Evolutionary conservation across 257 asterid species (phyloP).

Genomic region (Osmanthus fragrans): DNA sequence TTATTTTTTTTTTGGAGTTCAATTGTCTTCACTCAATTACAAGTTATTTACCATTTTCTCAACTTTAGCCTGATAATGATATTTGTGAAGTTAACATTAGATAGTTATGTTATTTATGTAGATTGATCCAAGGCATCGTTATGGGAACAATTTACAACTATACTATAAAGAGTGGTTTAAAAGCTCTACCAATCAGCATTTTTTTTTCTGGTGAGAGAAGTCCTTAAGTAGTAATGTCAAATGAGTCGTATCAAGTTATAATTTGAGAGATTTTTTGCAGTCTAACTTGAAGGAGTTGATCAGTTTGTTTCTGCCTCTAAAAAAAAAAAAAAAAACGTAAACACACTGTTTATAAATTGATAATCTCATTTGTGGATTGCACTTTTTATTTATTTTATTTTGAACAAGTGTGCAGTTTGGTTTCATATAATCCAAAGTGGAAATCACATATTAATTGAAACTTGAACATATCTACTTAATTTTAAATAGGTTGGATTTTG

Average conservation of each 20-base stretch:
- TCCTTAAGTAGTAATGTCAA: too few relatives aligned
- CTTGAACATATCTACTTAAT: conserved; percentile 2
- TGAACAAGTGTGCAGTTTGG: background rate
- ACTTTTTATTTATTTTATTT: too few relatives aligned
- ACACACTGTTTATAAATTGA: too few relatives aligned
- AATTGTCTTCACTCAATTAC: too few relatives aligned
- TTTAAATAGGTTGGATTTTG: conserved; percentile 33
- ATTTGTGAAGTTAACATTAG: background rate
- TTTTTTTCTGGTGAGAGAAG: conserved; percentile 76
- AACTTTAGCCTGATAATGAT: too few relatives aligned
- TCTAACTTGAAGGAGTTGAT: background rate
- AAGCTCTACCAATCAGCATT: conserved; percentile 78
- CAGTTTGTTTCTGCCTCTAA: background rate
- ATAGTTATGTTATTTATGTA: conserved; percentile 12
- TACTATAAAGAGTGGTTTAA: conserved; percentile 84
- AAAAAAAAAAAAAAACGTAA: too few relatives aligned
- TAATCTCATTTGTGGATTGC: too few relatives aligned
- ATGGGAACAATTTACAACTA: conserved; percentile 76
- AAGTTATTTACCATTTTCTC: background rate
- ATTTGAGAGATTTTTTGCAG: background rate
- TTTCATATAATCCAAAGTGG: conserved; percentile 11
- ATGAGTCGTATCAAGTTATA: too few relatives aligned
- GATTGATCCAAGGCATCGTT: conserved; percentile 95
- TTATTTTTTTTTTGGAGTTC: background rate
- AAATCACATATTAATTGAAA: conserved; percentile 11